Evolutionary conservation across 2,329 filamentous ascomycete genomes (phyloP), one percentile per base, ranked within the genome.

Genomic region (Drechslera avenae): DNA sequence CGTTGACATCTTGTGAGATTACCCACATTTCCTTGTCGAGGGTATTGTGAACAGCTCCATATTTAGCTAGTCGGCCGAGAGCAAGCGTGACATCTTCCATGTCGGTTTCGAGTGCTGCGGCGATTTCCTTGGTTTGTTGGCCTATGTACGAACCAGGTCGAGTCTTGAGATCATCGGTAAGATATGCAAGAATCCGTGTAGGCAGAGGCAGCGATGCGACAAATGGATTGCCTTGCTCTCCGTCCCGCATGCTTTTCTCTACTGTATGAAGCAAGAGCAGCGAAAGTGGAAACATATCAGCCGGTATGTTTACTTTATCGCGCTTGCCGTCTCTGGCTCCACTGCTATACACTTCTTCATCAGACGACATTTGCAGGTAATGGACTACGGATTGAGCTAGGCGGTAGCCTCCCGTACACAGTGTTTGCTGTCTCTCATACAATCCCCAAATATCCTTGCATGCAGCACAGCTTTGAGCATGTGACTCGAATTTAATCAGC

Each of bases 401-500:
- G 2, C 43, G 26, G 26, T 64, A 66, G 7, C 69, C 69, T 6
- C 54, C 47, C 2, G 48, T 40, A 17, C 69, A 72, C 0, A 71
- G 32, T 5, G 1, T 1, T 2, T 28, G 31, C 8, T 3, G 4
- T 5, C 8, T 12, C 8, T 28, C 14, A 12, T 7, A 14, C 2
- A 44, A 4, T 1, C 31, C 31, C 10, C 9, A 28, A 3, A 28
- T 28, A 12, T 57, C 45, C 18, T 51, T 57, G 44, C 69, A 72
- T 1, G 36, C 60, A 8, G 23, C 17, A 32, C 68, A 72, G 23
- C 48, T 52, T 32, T 47, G 47, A 5, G 63, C 66, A 47, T 72
- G 69, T 12, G 44, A 52, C 37, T 72, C 69, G 28, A 71, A 72
- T 1, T 35, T 43, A 1, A 60, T 55, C 1, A 72, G 41, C 3